Percentiles rank a stretch among this genome's conserved stretches.
These are phyloP conservation scores for Aspergillus bombycis DNA, from an alignment of 2,329 filamentous ascomycete genomes.

Conservation along the genomic window DNA sequence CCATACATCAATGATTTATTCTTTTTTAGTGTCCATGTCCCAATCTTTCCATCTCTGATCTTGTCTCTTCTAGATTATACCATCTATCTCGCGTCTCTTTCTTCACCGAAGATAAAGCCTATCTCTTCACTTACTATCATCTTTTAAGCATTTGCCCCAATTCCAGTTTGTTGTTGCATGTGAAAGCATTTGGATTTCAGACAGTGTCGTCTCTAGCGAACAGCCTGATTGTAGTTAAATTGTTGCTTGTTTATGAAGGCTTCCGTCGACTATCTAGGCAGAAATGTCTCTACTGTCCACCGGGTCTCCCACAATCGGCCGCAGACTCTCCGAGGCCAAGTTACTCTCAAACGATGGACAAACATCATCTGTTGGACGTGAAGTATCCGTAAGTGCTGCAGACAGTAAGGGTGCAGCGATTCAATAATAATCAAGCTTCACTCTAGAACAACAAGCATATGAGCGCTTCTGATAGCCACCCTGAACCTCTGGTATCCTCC, in stretches of 20 bases:
- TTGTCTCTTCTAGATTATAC: slow-evolving; percentile 23
- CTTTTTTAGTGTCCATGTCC: slow-evolving; percentile 10
- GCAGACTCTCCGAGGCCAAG: slow-evolving; percentile 26
- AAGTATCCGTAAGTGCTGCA: slow-evolving; percentile 30
- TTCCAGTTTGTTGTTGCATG: slow-evolving; percentile 27
- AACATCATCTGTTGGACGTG: slow-evolving; percentile 24
- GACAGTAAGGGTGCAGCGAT: too few species aligned
- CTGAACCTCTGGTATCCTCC: slow-evolving; percentile 37
- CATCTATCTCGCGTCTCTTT: slow-evolving; percentile 24
- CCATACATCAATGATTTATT: slow-evolving; percentile 7
- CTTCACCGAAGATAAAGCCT: slow-evolving; percentile 8
- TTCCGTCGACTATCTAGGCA: slow-evolving; percentile 3
- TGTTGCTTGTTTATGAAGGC: slow-evolving; percentile 15
- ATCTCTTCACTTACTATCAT: slow-evolving; percentile 26
- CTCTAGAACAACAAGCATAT: slow-evolving; percentile 31
- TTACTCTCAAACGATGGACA: slow-evolving; percentile 25
- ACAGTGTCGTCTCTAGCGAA: neutral
- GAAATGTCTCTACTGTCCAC: slow-evolving; percentile 34
- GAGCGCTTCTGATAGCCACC: slow-evolving; percentile 27
- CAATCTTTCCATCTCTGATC: slow-evolving; percentile 22
- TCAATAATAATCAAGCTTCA: neutral
- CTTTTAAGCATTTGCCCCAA: slow-evolving; percentile 24
- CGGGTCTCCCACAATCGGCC: slow-evolving; percentile 28
- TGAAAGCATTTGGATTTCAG: slow-evolving; percentile 29
- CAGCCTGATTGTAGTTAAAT: slow-evolving; percentile 15